Evolutionary conservation across 2,329 filamentous ascomycete species (phyloP).

Genomic region (Aspergillus flavus): DNA sequence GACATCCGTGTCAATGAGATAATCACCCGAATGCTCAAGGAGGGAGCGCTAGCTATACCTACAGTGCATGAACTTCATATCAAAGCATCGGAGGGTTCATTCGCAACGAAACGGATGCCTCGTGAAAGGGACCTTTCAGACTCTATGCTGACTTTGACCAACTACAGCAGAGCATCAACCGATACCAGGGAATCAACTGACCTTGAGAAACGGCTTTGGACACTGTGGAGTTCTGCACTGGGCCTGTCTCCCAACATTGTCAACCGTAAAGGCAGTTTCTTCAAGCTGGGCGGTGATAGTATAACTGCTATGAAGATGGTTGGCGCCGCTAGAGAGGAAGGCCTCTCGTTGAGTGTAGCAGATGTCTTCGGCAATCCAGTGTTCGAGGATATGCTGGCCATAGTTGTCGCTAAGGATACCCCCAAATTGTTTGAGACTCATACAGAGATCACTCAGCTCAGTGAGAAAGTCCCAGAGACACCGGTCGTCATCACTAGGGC

Average conservation of each 20-base stretch:
- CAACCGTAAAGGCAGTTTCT: constrained; percentile 45
- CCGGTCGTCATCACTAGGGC: constrained; percentile 4
- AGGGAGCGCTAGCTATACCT: constrained; percentile 29
- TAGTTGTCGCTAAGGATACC: constrained; percentile 28
- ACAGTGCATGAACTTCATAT: constrained; percentile 10
- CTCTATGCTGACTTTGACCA: constrained; percentile 36
- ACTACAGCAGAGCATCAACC: constrained; percentile 28
- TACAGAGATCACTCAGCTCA: constrained; percentile 15
- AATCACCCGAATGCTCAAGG: constrained; percentile 36
- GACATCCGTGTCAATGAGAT: constrained; percentile 39
- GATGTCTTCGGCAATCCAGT: constrained; percentile 48
- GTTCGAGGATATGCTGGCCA: constrained; percentile 43
- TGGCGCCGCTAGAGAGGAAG: constrained; percentile 42
- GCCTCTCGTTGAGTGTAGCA: constrained; percentile 44
- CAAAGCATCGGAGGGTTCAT: constrained; percentile 15
- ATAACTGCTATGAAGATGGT: constrained; percentile 47
- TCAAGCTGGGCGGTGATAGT: constrained; percentile 45
- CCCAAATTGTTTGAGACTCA: constrained; percentile 21
- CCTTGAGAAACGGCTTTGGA: constrained; percentile 39
- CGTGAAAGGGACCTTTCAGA: constrained; percentile 14
- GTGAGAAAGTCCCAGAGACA: constrained; percentile 13
- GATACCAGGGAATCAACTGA: constrained; percentile 29
- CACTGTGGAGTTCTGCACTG: constrained; percentile 42
- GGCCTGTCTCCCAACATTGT: constrained; percentile 36
- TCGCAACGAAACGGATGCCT: not conserved